phyloP scores from a whole-genome alignment of 176 grass and related monocot genomes.

The Alopecurus myosuroides region DNA sequence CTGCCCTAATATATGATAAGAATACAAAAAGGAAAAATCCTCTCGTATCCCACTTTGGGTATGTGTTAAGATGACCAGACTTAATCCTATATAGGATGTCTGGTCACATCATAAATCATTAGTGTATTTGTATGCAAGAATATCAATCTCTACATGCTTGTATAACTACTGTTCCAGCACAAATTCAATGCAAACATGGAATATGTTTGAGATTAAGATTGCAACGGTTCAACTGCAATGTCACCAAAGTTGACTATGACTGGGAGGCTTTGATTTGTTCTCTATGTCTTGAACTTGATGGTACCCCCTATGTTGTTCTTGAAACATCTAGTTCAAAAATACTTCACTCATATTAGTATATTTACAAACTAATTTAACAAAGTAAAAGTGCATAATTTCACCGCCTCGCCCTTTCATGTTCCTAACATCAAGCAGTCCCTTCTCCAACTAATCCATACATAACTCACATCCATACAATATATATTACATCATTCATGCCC shows the following conservation, averaged over 20 bases:
- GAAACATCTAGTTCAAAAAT: not conserved
- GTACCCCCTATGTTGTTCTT: not conserved
- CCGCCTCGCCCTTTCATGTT: not conserved
- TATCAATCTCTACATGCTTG: not conserved
- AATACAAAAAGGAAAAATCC: not conserved
- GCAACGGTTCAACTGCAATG: not conserved
- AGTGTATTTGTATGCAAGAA: not conserved
- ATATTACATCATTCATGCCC: not conserved
- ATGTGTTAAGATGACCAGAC: slow-evolving; percentile 2
- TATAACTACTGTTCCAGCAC: not conserved
- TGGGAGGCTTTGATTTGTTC: not conserved
- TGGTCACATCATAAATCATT: slow-evolving; percentile 5
- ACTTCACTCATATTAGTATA: not conserved
- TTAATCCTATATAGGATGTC: not conserved
- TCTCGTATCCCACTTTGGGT: not conserved
- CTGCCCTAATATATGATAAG: slow-evolving; percentile 9
- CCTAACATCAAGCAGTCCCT: not conserved
- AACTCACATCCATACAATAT: not conserved
- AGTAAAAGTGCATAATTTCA: not conserved
- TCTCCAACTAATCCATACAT: not conserved
- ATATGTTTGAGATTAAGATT: not conserved
- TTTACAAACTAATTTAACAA: not conserved
- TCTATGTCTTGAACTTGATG: not conserved
- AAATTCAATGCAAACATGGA: not conserved
- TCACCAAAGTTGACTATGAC: not conserved